Conservation (phyloP, 2,329 filamentous ascomycete species). For the Claviceps spartinae region DNA sequence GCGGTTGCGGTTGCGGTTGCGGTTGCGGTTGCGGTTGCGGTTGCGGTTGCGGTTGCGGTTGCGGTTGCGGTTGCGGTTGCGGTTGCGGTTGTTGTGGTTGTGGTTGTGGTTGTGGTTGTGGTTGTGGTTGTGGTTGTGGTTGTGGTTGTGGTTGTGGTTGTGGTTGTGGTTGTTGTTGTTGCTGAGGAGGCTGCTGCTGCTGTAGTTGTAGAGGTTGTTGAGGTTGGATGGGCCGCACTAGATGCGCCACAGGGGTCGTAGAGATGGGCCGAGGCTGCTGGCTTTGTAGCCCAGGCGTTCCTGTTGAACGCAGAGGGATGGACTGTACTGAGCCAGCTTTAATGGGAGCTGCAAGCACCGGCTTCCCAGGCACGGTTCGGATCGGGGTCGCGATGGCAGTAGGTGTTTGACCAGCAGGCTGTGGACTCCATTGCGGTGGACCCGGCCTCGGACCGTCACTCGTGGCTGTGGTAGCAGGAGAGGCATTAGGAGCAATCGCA, state of each 20-base stretch:
- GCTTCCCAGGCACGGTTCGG: slow-evolving; percentile 14
- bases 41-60: no score
- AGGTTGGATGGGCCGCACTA: slow-evolving; percentile 20
- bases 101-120: neutral
- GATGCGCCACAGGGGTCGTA: slow-evolving; percentile 21
- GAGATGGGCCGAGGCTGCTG: slow-evolving; percentile 18
- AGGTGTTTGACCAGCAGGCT: neutral
- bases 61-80: no score
- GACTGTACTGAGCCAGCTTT: slow-evolving; percentile 21
- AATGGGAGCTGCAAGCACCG: slow-evolving; percentile 22
- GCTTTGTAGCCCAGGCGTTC: slow-evolving; percentile 16
- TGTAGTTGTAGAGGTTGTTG: slow-evolving; percentile 13
- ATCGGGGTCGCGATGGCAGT: slow-evolving; percentile 5
- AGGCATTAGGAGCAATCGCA: neutral
- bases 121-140: slow-evolving; percentile 11
- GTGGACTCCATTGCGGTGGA: slow-evolving; percentile 6
- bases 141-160: slow-evolving; percentile 9
- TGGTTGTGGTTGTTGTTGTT: no score
- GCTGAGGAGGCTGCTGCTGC: no score
- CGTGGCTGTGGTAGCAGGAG: neutral
- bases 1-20: slow-evolving; percentile 13
- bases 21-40: slow-evolving; percentile 8
- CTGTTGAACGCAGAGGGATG: slow-evolving; percentile 15
- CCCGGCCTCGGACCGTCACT: neutral
- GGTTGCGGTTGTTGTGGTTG: slow-evolving; percentile 10